Percentiles rank a stretch among this genome's conserved stretches.
These are phyloP conservation scores for Talaromyces rugulosus DNA, from an alignment of 2,329 filamentous ascomycete species.

Conservation along the genomic window DNA sequence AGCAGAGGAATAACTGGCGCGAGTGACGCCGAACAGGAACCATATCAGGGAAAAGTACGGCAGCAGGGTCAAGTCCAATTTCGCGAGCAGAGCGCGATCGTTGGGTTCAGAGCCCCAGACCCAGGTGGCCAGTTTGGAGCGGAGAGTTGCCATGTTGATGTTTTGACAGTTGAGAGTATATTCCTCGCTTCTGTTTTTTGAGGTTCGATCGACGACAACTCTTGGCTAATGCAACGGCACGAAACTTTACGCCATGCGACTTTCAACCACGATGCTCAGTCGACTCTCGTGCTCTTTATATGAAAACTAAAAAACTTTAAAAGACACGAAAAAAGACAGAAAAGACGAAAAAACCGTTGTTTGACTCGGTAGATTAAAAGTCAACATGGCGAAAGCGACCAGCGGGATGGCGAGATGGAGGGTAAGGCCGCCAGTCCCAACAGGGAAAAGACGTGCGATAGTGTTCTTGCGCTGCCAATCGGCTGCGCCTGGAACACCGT, in stretches of 20 bases:
- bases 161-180: too few relatives aligned
- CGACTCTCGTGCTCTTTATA: not conserved
- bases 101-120: conserved; percentile 9
- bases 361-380: not conserved
- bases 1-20: conserved; percentile 41
- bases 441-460: not conserved
- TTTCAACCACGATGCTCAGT: not conserved
- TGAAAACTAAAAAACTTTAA: not conserved
- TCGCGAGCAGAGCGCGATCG: conserved; percentile 26
- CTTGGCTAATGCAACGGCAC: not conserved
- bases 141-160: conserved; percentile 4
- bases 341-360: not conserved
- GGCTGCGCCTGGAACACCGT: too few relatives aligned
- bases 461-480: too few relatives aligned
- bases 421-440: not conserved
- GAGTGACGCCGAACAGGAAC: conserved; percentile 46
- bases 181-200: not conserved
- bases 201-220: not conserved
- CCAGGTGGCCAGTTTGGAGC: conserved; percentile 8
- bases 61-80: conserved; percentile 40
- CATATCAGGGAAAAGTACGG: conserved; percentile 46
- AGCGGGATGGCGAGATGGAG: not conserved
- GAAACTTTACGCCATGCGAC: not conserved
- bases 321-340: not conserved
- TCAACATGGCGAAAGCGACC: not conserved